Evolutionary conservation across 116 monocot species (phyloP).

Genomic region (Trichopus zeylanicus): DNA sequence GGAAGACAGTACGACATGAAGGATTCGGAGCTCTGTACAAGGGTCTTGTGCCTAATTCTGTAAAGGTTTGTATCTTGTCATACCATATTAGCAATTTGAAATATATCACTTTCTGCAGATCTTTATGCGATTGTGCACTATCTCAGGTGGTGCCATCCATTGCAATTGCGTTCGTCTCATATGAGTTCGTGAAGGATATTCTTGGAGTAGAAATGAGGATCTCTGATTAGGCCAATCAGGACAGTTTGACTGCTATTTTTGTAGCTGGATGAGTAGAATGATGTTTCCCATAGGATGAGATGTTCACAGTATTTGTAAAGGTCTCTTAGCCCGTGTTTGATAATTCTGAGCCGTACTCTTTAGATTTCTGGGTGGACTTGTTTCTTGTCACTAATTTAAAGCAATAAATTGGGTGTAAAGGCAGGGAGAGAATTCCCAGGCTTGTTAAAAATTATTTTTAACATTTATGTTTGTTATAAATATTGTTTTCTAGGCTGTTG

Average conservation of each 20-base stretch:
- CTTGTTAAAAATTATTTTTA: background rate
- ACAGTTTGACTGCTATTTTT: constrained; percentile 17
- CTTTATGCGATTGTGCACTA: background rate
- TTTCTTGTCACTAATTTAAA: background rate
- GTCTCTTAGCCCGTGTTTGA: no score
- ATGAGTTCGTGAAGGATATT: constrained; percentile 87
- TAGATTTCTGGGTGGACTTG: constrained; percentile 4
- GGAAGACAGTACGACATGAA: constrained; percentile 84
- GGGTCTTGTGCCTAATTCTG: constrained; percentile 95
- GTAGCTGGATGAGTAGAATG: constrained; percentile 14
- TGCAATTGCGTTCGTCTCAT: constrained; percentile 94
- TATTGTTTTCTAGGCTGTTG: background rate
- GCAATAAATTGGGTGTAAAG: constrained; percentile 15
- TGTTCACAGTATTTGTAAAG: background rate
- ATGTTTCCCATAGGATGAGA: constrained; percentile 1
- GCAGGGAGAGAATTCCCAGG: background rate
- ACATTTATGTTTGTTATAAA: background rate
- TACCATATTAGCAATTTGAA: no score
- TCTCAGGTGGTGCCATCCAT: constrained; percentile 95
- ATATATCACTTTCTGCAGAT: background rate
- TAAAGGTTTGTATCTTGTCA: constrained; percentile 52
- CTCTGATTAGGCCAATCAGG: constrained; percentile 47
- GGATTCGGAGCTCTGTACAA: constrained; percentile 94
- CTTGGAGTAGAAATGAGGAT: constrained; percentile 97
- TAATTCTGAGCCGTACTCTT: no score